Conservation (phyloP, 805 yeast species). For the Hanseniaspora meyeri region DNA sequence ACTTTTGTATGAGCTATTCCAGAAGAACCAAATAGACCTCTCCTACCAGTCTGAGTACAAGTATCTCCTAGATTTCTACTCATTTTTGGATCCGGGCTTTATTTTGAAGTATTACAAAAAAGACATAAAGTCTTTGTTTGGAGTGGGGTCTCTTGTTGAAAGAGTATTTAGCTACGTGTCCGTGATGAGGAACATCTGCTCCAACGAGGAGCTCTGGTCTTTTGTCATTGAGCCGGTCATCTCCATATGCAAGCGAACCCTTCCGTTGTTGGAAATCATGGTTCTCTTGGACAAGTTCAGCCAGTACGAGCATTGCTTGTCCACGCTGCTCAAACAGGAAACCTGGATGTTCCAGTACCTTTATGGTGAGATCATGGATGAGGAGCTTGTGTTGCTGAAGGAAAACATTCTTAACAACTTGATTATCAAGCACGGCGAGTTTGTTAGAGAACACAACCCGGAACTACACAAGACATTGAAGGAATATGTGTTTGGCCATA, state of each 20-base stretch:
- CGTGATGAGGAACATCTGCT: constrained; percentile 3
- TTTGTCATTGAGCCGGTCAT: constrained; percentile 7
- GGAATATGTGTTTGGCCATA: constrained; percentile 5
- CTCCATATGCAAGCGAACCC: constrained; percentile 1
- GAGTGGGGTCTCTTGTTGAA: not conserved
- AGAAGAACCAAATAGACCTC: not conserved
- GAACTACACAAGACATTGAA: not conserved
- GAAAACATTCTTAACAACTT: constrained; percentile 6
- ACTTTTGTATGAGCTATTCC: not conserved
- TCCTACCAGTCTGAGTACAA: constrained; percentile 5
- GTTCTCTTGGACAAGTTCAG: constrained; percentile 9
- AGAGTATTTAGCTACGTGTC: constrained; percentile 1
- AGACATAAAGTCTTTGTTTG: not conserved
- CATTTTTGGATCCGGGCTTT: constrained; percentile 6
- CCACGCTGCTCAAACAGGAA: constrained; percentile 9
- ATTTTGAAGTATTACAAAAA: constrained; percentile 1
- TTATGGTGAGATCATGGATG: constrained; percentile 1
- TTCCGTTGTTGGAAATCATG: constrained; percentile 2
- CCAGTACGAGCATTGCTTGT: constrained; percentile 7
- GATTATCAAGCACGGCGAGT: constrained; percentile 11
- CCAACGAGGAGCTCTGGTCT: constrained; percentile 5
- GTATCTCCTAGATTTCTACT: constrained; percentile 10
- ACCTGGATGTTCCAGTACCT: constrained; percentile 7
- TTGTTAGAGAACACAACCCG: constrained; percentile 8
- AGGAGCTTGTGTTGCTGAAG: constrained; percentile 1